Percentiles rank a stretch among this genome's conserved stretches.
Conservation (phyloP, 1,284 basidiomycete genomes). For the Cryptococcus sp. region DNA sequence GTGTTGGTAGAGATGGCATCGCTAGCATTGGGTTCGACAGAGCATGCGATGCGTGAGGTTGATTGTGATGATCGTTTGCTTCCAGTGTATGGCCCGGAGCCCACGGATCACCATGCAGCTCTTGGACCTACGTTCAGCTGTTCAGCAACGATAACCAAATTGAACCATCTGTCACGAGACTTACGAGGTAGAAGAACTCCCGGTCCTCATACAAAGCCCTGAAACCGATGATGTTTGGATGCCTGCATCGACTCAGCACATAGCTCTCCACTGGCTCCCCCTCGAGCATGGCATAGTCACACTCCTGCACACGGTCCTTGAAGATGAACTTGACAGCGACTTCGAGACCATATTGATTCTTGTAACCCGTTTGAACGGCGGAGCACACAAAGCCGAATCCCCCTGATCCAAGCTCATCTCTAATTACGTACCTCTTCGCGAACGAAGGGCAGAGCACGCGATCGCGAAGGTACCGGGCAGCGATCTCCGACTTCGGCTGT, state of each 20-base stretch:
- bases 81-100: conserved; percentile 29
- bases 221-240: conserved; percentile 79
- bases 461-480: conserved; percentile 18
- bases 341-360: conserved; percentile 52
- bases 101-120: conserved; percentile 89
- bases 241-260: conserved; percentile 70
- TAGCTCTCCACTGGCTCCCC: conserved; percentile 71
- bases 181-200: conserved; percentile 80
- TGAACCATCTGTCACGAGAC: conserved; percentile 34
- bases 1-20: not conserved
- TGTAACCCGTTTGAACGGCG: conserved; percentile 51
- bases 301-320: conserved; percentile 75
- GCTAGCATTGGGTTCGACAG: not conserved
- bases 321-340: conserved; percentile 94
- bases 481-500: conserved; percentile 19
- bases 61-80: not conserved
- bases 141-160: too few species aligned
- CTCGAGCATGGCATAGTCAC: conserved; percentile 34
- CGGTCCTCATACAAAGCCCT: conserved; percentile 80
- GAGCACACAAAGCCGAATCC: conserved; percentile 92
- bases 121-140: conserved; percentile 67
- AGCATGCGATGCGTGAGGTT: not conserved
- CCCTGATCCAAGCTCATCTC: conserved; percentile 76
- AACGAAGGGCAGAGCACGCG: conserved; percentile 70
- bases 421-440: conserved; percentile 64